Conservation (phyloP, 768 basidiomycete genomes). For the Hypholoma sublateritium region DNA sequence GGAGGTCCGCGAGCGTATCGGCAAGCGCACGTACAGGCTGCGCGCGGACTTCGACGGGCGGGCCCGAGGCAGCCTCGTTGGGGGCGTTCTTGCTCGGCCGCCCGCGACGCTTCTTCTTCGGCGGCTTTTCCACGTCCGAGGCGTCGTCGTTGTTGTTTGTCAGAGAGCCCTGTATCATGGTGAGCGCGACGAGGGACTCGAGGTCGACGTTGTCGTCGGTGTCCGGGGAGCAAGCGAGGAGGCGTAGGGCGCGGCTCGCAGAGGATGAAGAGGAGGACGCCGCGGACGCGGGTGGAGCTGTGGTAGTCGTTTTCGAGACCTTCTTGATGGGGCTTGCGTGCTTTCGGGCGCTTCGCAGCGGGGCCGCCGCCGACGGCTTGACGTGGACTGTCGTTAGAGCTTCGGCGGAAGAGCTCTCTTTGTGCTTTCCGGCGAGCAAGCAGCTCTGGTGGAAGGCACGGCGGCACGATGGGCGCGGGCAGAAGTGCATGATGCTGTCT, state of each 20-base stretch:
- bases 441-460: constrained; percentile 50
- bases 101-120: constrained; percentile 9
- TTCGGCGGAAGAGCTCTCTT: constrained; percentile 14
- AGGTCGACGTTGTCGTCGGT: constrained; percentile 27
- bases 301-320: neutral
- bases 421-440: constrained; percentile 29
- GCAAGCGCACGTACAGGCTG: constrained; percentile 8
- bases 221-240: constrained; percentile 39
- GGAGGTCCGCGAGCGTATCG: constrained; percentile 25
- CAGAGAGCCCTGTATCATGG: neutral
- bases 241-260: constrained; percentile 17
- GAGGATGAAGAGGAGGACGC: constrained; percentile 7
- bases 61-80: neutral
- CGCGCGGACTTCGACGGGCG: neutral
- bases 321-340: constrained; percentile 9
- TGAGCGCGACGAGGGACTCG: constrained; percentile 15
- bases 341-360: constrained; percentile 11
- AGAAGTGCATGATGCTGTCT: constrained; percentile 49
- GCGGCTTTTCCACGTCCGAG: constrained; percentile 12
- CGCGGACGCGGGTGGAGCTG: neutral
- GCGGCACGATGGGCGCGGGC: constrained; percentile 50
- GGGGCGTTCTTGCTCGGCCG: neutral
- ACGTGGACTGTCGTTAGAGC: neutral
- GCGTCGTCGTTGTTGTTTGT: neutral
- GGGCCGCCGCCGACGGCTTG: neutral